A percentile compares a stretch with the other conserved stretches of the same genome.
Conservation (phyloP, 164 flowering plant species). For the Vitis rotundifolia region DNA sequence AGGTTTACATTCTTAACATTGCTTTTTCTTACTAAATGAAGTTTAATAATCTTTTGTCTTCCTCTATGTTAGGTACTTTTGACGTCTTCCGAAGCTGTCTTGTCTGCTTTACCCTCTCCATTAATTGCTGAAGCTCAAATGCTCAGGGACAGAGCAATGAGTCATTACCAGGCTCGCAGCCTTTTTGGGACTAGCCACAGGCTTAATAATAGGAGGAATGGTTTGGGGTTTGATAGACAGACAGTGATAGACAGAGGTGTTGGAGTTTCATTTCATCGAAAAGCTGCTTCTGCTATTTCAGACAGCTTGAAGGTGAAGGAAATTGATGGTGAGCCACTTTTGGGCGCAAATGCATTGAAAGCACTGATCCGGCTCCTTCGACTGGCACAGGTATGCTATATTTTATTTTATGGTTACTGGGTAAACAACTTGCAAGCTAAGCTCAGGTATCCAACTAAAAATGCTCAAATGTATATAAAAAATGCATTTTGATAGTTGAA, state of each 20-base stretch:
- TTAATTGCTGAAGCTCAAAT: conserved; percentile 96
- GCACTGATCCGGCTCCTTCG: conserved; percentile 81
- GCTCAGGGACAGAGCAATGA: conserved; percentile 93
- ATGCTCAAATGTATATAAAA: no score
- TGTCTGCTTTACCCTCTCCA: conserved; percentile 83
- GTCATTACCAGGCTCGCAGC: conserved; percentile 91
- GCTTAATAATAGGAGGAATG: conserved; percentile 58
- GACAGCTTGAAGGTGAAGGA: conserved; percentile 71
- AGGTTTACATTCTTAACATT: conserved; percentile 45
- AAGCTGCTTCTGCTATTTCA: conserved; percentile 56
- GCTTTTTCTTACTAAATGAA: neutral
- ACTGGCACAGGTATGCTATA: conserved; percentile 67
- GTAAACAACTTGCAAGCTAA: neutral
- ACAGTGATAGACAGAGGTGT: conserved; percentile 84
- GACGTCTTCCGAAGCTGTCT: conserved; percentile 91
- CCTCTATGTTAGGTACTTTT: conserved; percentile 68
- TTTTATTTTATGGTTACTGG: conserved; percentile 1
- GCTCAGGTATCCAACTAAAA: no score
- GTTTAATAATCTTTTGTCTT: conserved; percentile 8
- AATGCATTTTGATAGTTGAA: no score
- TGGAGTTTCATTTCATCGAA: conserved; percentile 72
- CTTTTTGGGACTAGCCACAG: conserved; percentile 78
- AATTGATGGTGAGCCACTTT: conserved; percentile 82
- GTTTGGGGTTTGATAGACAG: conserved; percentile 74
- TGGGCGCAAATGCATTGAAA: conserved; percentile 75